Evolutionary conservation across 2,329 filamentous ascomycete species (phyloP), one percentile per base, ranked within the genome.

Genomic region (Emericellopsis cladophorae): DNA sequence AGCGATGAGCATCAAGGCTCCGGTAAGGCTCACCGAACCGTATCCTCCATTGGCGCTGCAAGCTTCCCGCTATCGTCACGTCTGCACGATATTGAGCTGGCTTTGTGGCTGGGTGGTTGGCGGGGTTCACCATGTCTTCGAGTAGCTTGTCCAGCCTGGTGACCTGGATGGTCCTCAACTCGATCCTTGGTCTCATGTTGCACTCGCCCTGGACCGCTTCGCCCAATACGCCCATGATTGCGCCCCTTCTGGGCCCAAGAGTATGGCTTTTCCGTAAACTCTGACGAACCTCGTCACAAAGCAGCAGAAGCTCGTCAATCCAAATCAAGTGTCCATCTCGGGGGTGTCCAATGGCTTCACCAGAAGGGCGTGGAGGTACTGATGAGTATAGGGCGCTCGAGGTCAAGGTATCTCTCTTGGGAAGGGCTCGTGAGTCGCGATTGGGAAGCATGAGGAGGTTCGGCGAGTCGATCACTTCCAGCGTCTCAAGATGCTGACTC

Each of bases 21-120:
- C 66, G 62, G 42, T 66, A 70, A 7, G 56, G 49, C n/a, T 64
- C 61, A 32, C 58, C 54, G 46, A 70, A 71, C 5, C 68, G 57
- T 7, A 52, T 48, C 37, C 60, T 52, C 70, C 68, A 73, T 31
- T 52, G 45, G n/a, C 56, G 55, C 44, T 64, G 59, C 37, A 73
- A 48, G 31, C 49, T 53, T 42, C 62, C 58, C 11, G 60, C 66
- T 31, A 60, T 51, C 7, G 53, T 46, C 16, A 57, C 49, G 43
- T 65, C 58, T 21, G 55, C 51, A 15, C 54, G 52, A 42, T 60
- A 58, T 40, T 55, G 51, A 5, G 49, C 50, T 10, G 54, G 49
- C 12, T 53, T 45, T 7, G 53, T 53, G 2, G 42, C 42, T 11
- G 52, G 51, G 8, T 51, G 49, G 34, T 55, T 55, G 7, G 50